phyloP scores from a whole-genome alignment of 352 stramenopile genomes.

The Phytophthora palmivora region DNA sequence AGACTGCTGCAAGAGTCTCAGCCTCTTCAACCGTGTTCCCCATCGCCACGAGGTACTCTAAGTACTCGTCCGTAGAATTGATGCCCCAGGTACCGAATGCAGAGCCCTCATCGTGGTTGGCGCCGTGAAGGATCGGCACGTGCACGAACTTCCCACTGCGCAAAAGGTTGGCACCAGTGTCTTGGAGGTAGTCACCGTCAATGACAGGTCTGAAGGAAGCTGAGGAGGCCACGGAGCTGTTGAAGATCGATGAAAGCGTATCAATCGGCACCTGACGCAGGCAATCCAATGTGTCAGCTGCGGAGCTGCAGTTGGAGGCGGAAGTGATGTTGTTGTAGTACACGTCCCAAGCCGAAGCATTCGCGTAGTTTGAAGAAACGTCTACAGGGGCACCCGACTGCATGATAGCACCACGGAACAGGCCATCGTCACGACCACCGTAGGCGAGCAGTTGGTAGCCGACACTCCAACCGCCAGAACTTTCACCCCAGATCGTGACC shows the following conservation, averaged over 20 bases:
- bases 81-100: slow-evolving; percentile 22
- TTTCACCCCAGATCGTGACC: slow-evolving; percentile 35
- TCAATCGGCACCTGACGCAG: slow-evolving; percentile 31
- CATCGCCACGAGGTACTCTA: slow-evolving; percentile 15
- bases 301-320: slow-evolving; percentile 27
- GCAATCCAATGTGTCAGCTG: slow-evolving; percentile 25
- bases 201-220: slow-evolving; percentile 17
- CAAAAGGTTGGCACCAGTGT: slow-evolving; percentile 15
- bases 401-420: slow-evolving; percentile 32
- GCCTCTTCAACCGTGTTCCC: slow-evolving; percentile 13
- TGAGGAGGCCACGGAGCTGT: slow-evolving; percentile 25
- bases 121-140: slow-evolving; percentile 24
- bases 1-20: slow-evolving; percentile 13
- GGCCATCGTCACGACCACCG: slow-evolving; percentile 25
- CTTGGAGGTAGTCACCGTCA: slow-evolving; percentile 34
- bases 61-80: slow-evolving; percentile 24
- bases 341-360: too few species aligned
- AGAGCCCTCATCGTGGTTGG: slow-evolving; percentile 36
- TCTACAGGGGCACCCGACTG: slow-evolving; percentile 26
- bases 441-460: slow-evolving; percentile 31
- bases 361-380: slow-evolving; percentile 14
- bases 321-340: slow-evolving; percentile 38
- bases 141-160: slow-evolving; percentile 29
- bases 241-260: slow-evolving; percentile 24
- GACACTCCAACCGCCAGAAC: slow-evolving; percentile 55